A percentile compares a stretch with the other conserved stretches of the same genome.
phyloP scores from a whole-genome alignment of 257 asterid genomes.

The Mentha longifolia region DNA sequence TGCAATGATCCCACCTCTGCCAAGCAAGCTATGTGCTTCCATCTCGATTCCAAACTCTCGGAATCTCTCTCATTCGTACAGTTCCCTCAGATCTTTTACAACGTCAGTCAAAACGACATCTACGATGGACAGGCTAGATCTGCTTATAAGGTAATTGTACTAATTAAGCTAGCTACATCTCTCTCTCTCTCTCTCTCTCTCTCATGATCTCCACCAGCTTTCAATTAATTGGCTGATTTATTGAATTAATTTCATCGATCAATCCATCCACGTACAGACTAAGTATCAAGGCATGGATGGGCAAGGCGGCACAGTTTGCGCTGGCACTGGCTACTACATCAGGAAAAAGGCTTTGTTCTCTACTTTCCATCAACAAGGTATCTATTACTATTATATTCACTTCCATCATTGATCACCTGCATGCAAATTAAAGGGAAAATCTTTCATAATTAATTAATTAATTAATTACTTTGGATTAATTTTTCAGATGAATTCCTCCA shows the following conservation, averaged over 20 bases:
- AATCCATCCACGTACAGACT: conserved; percentile 48
- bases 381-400: not conserved
- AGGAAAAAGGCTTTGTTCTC: conserved; percentile 66
- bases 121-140: conserved; percentile 87
- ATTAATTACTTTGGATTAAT: not conserved
- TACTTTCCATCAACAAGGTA: conserved; percentile 58
- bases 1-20: conserved; percentile 76
- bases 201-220: no score
- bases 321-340: conserved; percentile 79
- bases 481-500: conserved; percentile 40
- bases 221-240: not conserved
- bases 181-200: conserved; percentile 2
- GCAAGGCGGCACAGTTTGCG: conserved; percentile 57
- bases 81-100: conserved; percentile 79
- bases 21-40: conserved; percentile 74
- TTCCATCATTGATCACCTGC: not conserved
- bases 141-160: conserved; percentile 58
- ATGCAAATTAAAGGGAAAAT: not conserved
- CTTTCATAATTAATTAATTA: no score
- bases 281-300: conserved; percentile 96
- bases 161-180: no score
- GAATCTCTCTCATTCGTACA: conserved; percentile 57
- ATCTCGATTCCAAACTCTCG: conserved; percentile 47
- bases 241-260: not conserved
- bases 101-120: conserved; percentile 74